Evolutionary conservation across 2,329 filamentous ascomycete genomes (phyloP).

Genomic region (Ceratocystis smalleyi): DNA sequence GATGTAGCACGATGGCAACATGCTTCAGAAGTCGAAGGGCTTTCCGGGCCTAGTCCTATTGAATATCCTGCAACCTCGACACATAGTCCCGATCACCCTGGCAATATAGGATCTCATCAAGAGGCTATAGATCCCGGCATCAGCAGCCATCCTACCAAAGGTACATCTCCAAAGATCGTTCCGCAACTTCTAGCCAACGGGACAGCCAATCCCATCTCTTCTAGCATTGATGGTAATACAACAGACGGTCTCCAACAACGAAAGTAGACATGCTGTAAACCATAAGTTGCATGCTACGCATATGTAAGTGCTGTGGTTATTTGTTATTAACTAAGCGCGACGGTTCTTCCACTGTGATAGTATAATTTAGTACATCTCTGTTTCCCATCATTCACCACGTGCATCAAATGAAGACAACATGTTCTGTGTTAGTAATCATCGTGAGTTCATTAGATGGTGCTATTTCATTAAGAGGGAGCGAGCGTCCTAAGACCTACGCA

Average conservation of each 20-base stretch:
- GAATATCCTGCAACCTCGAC: neutral
- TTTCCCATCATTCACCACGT: neutral
- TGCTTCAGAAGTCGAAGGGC: constrained; percentile 32
- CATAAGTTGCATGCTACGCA: neutral
- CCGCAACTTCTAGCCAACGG: neutral
- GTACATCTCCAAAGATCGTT: constrained; percentile 6
- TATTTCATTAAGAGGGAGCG: neutral
- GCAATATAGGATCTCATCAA: neutral
- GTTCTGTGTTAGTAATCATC: neutral
- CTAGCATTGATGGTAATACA: constrained; percentile 4
- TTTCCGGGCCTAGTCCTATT: constrained; percentile 8
- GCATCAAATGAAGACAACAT: neutral
- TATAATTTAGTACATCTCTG: neutral
- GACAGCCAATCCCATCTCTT: neutral
- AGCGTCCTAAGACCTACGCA: neutral
- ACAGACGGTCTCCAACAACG: constrained; percentile 6
- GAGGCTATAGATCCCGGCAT: neutral
- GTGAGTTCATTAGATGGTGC: neutral
- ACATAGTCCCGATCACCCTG: neutral
- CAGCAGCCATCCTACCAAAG: neutral
- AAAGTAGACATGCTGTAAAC: neutral
- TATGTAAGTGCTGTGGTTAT: neutral
- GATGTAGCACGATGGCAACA: constrained; percentile 83
- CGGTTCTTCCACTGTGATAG: no score
- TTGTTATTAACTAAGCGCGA: neutral